Percentiles rank a stretch among this genome's conserved stretches.
Conservation (phyloP, 2,329 filamentous ascomycete genomes). For the Mycosphaerella arachidis region DNA sequence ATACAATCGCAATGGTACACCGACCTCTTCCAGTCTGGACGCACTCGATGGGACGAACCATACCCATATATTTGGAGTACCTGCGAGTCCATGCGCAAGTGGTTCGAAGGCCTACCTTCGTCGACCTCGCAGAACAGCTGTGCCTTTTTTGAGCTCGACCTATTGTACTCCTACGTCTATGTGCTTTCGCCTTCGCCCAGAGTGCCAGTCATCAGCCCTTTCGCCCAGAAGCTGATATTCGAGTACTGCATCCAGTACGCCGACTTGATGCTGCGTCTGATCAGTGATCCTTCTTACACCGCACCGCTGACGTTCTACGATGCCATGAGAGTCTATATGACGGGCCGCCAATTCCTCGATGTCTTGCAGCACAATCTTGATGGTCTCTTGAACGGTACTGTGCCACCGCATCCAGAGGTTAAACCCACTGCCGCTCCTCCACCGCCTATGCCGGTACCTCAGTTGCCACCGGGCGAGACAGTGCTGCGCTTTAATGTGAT, state of each 20-base stretch:
- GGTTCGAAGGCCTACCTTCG: constrained; percentile 71
- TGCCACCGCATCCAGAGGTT: constrained; percentile 38
- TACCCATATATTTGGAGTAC: constrained; percentile 70
- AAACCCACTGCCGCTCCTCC: constrained; percentile 36
- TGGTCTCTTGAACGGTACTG: constrained; percentile 36
- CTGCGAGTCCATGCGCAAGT: constrained; percentile 71
- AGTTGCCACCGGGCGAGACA: constrained; percentile 26
- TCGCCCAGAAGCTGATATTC: constrained; percentile 54
- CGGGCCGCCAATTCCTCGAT: constrained; percentile 54
- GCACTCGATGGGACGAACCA: constrained; percentile 62
- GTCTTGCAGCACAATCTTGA: constrained; percentile 53
- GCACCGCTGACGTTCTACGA: constrained; percentile 83
- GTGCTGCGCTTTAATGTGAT: constrained; percentile 33
- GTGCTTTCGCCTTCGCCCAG: constrained; percentile 76
- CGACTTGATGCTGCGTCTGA: constrained; percentile 64
- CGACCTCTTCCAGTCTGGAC: constrained; percentile 74
- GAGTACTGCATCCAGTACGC: constrained; percentile 46
- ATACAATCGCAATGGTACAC: constrained; percentile 89
- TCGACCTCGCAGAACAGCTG: constrained; percentile 62
- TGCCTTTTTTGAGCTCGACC: constrained; percentile 78
- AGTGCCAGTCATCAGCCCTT: constrained; percentile 67
- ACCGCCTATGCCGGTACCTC: constrained; percentile 32
- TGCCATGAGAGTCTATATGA: constrained; percentile 75
- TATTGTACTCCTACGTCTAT: constrained; percentile 87
- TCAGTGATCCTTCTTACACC: constrained; percentile 54